Base-by-base conservation (phyloP, 306 rosid genomes). In the Notholithocarpus densiflorus region DNA sequence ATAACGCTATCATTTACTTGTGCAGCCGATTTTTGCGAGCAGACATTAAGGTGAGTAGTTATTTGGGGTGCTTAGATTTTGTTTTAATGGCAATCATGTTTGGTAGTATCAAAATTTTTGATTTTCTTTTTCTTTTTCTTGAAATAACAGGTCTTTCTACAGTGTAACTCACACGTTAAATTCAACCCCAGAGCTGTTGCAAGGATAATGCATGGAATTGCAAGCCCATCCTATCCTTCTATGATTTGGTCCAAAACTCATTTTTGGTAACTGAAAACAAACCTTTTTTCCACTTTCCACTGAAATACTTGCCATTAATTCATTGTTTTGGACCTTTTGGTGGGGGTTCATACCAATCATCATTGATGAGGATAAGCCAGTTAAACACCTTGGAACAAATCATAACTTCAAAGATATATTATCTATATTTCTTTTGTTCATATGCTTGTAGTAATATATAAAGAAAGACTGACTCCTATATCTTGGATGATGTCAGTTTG, bases 131-230 rank as follows among this genome's bases (percentile, higher is more conserved):
- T 62, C 75, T 75, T 87, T 79, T 79, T 48, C 53, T 48, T 75
- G 82, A 81, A 79, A 72, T 69, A 69, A 37, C 87, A 94, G 97
- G 99, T 92, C 52, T 95, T 95, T 83, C 84, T 95, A 66, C 95
- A 83, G 87, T 85, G 96, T 84, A 91, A 93, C 77, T 89, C 96
- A 56, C 97, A 91, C 74, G 92, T 87, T 55, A 88, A 88, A 81
- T 90, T 90, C 87, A 92, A 97, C 71, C 98, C 99, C 72, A 88
- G 98, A 89, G 97, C 98, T 32, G 64, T 89, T 81, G 97, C 99
- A 45, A 95, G 97, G 86, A 85, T 94, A 81, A 89, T 92, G 97
- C 98, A 94, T 68, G 98, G 97, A 82, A 86, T 95, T 85, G 92
- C 89, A 75, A 95, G 98, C 90, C 98, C 98, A 59, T 87, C 98